These are phyloP conservation scores for Sporothrix inflata DNA, from an alignment of 2,329 filamentous ascomycete genomes.

Conservation along the genomic window DNA sequence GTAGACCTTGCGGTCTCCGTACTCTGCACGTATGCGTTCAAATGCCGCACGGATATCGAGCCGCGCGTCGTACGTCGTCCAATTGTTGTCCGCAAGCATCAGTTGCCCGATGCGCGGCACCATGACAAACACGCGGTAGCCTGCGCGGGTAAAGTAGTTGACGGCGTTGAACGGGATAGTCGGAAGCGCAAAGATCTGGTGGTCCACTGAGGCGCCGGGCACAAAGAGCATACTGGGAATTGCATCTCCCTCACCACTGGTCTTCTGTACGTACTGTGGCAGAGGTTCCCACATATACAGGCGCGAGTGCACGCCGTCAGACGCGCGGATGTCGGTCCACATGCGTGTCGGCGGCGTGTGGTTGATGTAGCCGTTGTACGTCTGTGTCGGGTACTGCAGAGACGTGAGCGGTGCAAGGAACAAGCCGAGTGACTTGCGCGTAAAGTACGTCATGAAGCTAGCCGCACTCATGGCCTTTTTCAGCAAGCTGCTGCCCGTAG, in stretches of 20 bases:
- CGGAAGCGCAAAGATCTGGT: slow-evolving; percentile 64
- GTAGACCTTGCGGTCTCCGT: slow-evolving; percentile 52
- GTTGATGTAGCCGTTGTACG: slow-evolving; percentile 57
- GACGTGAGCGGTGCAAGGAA: slow-evolving; percentile 59
- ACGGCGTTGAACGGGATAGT: slow-evolving; percentile 66
- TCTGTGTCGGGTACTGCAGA: slow-evolving; percentile 58
- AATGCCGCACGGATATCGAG: slow-evolving; percentile 62
- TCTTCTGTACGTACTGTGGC: slow-evolving; percentile 43
- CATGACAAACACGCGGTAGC: slow-evolving; percentile 62
- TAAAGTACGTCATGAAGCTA: slow-evolving; percentile 60
- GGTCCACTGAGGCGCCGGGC: slow-evolving; percentile 64
- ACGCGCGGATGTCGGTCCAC: slow-evolving; percentile 51
- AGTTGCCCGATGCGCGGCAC: slow-evolving; percentile 62
- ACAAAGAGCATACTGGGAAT: slow-evolving; percentile 61
- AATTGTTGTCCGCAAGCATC: slow-evolving; percentile 53
- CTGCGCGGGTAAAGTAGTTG: slow-evolving; percentile 63
- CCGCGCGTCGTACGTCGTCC: slow-evolving; percentile 63
- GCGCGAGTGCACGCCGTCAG: slow-evolving; percentile 56
- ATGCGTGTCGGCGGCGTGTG: slow-evolving; percentile 50
- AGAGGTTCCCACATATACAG: slow-evolving; percentile 63
- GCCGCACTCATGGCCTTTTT: slow-evolving; percentile 50
- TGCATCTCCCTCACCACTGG: slow-evolving; percentile 27
- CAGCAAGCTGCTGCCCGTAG: slow-evolving; percentile 52
- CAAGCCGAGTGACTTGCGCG: slow-evolving; percentile 55
- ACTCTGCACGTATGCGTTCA: slow-evolving; percentile 52